Evolutionary conservation across 768 basidiomycete genomes (phyloP).

Genomic region (Auriscalpium vulgare): DNA sequence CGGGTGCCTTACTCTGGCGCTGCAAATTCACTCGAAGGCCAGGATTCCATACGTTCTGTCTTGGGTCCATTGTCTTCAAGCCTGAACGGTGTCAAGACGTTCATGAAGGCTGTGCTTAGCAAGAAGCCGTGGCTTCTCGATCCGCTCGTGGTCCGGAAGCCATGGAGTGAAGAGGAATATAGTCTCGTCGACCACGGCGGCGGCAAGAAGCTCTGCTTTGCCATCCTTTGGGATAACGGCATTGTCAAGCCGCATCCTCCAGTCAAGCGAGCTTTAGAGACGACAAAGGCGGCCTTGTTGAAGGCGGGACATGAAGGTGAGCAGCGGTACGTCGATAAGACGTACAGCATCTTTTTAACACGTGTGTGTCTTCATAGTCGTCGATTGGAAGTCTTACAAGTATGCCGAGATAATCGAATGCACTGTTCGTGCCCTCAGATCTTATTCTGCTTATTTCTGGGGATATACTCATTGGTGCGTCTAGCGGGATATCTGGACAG

Average conservation of each 20-base stretch:
- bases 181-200: conserved; percentile 47
- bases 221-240: conserved; percentile 34
- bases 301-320: conserved; percentile 43
- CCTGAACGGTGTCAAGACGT: conserved; percentile 52
- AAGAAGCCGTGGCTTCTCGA: conserved; percentile 61
- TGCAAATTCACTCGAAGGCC: conserved; percentile 58
- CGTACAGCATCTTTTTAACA: background rate
- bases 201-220: conserved; percentile 31
- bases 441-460: background rate
- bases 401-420: conserved; percentile 23
- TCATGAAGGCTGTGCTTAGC: conserved; percentile 56
- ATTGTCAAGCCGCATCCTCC: conserved; percentile 45
- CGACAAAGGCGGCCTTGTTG: conserved; percentile 36
- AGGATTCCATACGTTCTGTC: conserved; percentile 64
- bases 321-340: background rate
- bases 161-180: conserved; percentile 57
- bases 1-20: conserved; percentile 67
- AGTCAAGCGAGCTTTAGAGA: conserved; percentile 40
- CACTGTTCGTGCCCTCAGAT: conserved; percentile 12
- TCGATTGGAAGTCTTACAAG: conserved; percentile 27
- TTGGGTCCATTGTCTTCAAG: conserved; percentile 63
- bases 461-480: background rate
- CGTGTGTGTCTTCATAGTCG: conserved; percentile 18
- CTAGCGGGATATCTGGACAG: conserved; percentile 10
- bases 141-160: conserved; percentile 46